A percentile compares a stretch with the other conserved stretches of the same genome.
Conservation (phyloP, 768 basidiomycete species). For the Gloeophyllum trabeum region DNA sequence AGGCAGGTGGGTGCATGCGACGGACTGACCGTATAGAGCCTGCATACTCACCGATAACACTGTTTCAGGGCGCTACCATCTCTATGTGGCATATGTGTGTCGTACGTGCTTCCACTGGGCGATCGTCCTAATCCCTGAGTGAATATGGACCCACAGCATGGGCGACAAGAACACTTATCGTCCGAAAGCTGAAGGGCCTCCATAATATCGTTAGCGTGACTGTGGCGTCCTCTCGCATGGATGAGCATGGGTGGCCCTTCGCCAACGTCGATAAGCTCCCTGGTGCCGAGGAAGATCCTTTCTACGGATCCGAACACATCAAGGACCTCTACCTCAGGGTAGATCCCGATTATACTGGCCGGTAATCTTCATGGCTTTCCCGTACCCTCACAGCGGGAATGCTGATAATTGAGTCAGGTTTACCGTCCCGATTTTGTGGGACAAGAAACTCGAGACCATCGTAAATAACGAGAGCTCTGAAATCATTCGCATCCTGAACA, state of each 20-base stretch:
- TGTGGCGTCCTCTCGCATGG: constrained; percentile 82
- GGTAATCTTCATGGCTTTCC: constrained; percentile 26
- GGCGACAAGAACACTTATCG: constrained; percentile 87
- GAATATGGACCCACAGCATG: constrained; percentile 43
- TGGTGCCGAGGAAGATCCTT: constrained; percentile 64
- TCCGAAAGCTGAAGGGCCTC: constrained; percentile 85
- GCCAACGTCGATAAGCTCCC: constrained; percentile 56
- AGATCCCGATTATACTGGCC: constrained; percentile 59
- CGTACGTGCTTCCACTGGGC: constrained; percentile 34
- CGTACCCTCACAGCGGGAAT: neutral
- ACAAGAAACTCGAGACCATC: constrained; percentile 75
- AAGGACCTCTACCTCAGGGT: constrained; percentile 80
- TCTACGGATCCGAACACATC: constrained; percentile 59
- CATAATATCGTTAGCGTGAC: constrained; percentile 62
- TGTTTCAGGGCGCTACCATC: constrained; percentile 73
- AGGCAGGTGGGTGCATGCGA: constrained; percentile 53
- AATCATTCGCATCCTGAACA: constrained; percentile 91
- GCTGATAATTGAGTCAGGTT: constrained; percentile 34
- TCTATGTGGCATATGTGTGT: constrained; percentile 82
- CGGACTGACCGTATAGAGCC: too few relatives aligned
- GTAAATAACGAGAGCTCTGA: constrained; percentile 96
- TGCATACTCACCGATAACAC: too few relatives aligned
- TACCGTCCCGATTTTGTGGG: constrained; percentile 89
- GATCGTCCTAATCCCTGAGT: neutral
- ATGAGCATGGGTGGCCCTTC: constrained; percentile 80